These are phyloP conservation scores for Teratosphaeria epicoccoides DNA, from an alignment of 2,329 filamentous ascomycete genomes.

Conservation along the genomic window DNA sequence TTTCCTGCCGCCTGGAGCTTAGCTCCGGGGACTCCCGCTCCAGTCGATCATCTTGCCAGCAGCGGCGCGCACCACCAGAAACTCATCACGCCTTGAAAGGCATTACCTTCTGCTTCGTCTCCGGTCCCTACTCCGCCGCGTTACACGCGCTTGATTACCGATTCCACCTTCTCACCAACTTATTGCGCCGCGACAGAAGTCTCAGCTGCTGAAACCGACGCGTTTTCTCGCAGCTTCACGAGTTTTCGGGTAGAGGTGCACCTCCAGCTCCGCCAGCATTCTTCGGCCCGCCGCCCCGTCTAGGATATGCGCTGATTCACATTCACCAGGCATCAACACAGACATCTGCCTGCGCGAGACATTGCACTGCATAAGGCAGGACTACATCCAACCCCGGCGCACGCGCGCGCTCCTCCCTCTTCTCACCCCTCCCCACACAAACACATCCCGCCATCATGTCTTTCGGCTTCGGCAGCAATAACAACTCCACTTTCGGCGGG, in stretches of 20 bases:
- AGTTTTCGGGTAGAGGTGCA: background rate
- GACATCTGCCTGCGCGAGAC: background rate
- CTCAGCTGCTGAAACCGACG: background rate
- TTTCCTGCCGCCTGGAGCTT: background rate
- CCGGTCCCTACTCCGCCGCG: background rate
- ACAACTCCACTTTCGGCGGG: conserved; percentile 12
- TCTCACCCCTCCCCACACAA: background rate
- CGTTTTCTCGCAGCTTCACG: background rate
- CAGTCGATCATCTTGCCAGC: background rate
- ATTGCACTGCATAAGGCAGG: background rate
- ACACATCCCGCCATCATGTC: conserved; percentile 7
- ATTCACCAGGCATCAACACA: background rate
- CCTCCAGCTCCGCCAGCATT: no score
- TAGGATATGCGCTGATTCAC: background rate
- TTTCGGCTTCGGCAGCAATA: conserved; percentile 13
- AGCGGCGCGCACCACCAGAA: background rate
- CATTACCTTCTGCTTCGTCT: background rate
- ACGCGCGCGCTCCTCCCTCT: background rate
- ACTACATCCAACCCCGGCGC: background rate
- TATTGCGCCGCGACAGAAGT: background rate
- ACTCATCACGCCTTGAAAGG: background rate
- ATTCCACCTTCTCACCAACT: background rate
- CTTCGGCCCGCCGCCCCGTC: background rate
- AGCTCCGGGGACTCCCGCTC: background rate
- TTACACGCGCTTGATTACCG: background rate